Percentiles rank a stretch among this genome's conserved stretches.
phyloP scores from a whole-genome alignment of 805 yeast species.

The Barnettozyma botsteinii region DNA sequence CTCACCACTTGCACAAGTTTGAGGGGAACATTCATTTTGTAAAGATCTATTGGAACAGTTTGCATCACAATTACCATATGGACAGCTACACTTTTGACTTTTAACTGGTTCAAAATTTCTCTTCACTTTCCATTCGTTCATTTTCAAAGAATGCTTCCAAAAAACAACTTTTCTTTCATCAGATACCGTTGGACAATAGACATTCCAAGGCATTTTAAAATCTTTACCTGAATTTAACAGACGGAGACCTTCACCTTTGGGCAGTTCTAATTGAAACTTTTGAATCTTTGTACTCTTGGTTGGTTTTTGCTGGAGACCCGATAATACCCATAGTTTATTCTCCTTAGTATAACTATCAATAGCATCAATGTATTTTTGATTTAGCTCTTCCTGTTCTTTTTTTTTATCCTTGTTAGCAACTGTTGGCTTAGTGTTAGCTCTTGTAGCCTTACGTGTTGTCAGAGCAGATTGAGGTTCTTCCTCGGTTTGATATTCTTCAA shows the following conservation, averaged over 20 bases:
- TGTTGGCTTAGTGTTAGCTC: neutral
- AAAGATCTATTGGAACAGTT: conserved; percentile 28
- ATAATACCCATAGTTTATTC: conserved; percentile 18
- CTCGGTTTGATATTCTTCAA: conserved; percentile 5
- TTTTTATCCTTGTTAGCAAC: neutral
- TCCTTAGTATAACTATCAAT: neutral
- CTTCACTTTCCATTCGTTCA: conserved; percentile 14
- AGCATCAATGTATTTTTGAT: neutral
- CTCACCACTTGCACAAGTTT: conserved; percentile 28
- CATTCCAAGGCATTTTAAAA: conserved; percentile 30
- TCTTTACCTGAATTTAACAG: conserved; percentile 9
- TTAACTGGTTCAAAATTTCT: neutral
- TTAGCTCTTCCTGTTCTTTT: neutral
- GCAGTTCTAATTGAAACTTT: conserved; percentile 17
- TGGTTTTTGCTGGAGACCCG: conserved; percentile 19
- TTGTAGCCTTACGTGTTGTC: too few species aligned
- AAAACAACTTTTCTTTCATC: conserved; percentile 20
- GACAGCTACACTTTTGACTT: conserved; percentile 21
- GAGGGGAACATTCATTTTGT: conserved; percentile 31
- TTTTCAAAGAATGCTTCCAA: conserved; percentile 26
- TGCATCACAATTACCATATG: conserved; percentile 26
- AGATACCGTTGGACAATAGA: conserved; percentile 28
- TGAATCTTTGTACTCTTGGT: conserved; percentile 1
- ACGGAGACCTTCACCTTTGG: conserved; percentile 19
- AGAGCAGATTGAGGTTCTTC: neutral